Conservation (phyloP, 257 asterid genomes). For the Fraxinus americana region DNA sequence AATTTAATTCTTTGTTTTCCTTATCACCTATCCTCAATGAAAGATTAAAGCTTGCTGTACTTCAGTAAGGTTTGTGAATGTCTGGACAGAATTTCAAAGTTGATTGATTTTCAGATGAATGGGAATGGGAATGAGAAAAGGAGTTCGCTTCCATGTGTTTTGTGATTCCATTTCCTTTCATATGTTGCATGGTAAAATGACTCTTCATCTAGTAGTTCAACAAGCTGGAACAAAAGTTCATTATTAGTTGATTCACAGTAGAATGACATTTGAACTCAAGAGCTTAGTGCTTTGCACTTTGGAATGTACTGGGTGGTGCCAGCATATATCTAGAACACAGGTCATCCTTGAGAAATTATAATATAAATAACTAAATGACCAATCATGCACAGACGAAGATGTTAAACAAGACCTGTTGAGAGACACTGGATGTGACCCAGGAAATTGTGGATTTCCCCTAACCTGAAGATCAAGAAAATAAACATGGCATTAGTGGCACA, state of each 20-base stretch:
- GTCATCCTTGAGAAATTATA: conserved; percentile 1
- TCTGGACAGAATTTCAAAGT: not conserved
- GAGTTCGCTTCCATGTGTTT: not conserved
- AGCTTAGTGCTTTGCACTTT: not conserved
- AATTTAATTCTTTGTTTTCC: not conserved
- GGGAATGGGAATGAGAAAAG: not conserved
- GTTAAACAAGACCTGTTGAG: conserved; percentile 66
- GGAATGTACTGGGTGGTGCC: not conserved
- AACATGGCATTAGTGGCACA: conserved; percentile 23
- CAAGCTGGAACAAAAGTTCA: not conserved
- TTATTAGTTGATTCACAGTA: no score
- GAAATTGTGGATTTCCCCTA: conserved; percentile 71
- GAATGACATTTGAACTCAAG: not conserved
- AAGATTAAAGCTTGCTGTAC: not conserved
- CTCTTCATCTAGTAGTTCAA: not conserved
- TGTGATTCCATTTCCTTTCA: not conserved
- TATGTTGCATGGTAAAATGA: not conserved
- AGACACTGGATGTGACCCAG: conserved; percentile 99
- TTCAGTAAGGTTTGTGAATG: not conserved
- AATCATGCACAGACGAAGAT: conserved; percentile 19
- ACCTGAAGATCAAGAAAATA: conserved; percentile 45
- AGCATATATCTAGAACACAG: not conserved
- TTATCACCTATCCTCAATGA: not conserved
- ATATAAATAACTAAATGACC: conserved; percentile 17
- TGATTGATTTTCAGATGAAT: not conserved